phyloP scores from a whole-genome alignment of 768 basidiomycete genomes.

The Mycena capillaripes region DNA sequence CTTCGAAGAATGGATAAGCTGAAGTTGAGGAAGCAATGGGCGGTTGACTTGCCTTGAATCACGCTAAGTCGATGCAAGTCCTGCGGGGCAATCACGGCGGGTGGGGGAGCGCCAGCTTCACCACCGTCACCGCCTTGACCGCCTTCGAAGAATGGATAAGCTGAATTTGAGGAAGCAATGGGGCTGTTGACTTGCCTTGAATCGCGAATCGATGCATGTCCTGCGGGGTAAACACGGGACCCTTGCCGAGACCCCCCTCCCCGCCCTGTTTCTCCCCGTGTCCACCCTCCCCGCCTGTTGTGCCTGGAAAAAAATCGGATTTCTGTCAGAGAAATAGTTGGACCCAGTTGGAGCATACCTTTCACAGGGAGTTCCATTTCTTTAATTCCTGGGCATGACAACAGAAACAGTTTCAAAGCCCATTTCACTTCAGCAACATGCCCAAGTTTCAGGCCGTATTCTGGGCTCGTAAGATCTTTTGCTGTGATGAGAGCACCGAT shows the following conservation, averaged over 20 bases:
- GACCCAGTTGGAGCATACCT: not conserved
- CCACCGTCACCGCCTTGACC: no score
- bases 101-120: not conserved
- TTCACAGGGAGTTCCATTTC: not conserved
- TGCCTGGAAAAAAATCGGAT: not conserved
- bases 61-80: no score
- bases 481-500: not conserved
- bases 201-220: not conserved
- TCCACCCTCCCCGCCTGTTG: not conserved
- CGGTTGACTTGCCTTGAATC: not conserved
- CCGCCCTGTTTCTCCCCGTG: not conserved
- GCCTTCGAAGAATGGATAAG: not conserved
- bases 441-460: not conserved
- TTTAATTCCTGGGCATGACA: not conserved
- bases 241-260: not conserved
- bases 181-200: no score
- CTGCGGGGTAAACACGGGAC: not conserved
- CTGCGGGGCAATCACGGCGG: not conserved
- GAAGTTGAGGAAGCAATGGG: not conserved
- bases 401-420: not conserved
- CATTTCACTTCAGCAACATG: constrained; percentile 4
- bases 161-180: not conserved
- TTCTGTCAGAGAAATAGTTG: not conserved
- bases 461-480: not conserved
- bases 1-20: not conserved